A percentile compares a stretch with the other conserved stretches of the same genome.
Evolutionary conservation across 768 basidiomycete species (phyloP).

Genomic region (Tylopilus vinaceipallidus): DNA sequence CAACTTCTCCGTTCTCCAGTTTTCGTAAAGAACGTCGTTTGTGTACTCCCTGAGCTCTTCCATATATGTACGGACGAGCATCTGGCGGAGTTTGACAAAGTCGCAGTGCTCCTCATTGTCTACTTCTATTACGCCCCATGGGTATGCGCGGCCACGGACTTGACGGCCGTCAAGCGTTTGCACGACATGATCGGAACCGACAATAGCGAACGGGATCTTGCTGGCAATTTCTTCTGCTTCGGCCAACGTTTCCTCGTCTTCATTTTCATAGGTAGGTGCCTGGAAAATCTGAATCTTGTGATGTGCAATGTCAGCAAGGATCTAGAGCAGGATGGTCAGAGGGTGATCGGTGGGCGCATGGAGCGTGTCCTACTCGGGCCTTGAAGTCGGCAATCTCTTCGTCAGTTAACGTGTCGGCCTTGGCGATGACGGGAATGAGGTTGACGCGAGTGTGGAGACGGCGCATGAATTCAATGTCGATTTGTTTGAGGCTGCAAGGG

Average conservation of each 20-base stretch:
- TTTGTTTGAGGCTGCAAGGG: constrained; percentile 80
- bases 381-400: constrained; percentile 95
- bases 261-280: constrained; percentile 95
- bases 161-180: constrained; percentile 82
- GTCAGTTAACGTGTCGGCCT: constrained; percentile 96
- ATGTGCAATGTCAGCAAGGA: constrained; percentile 88
- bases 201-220: constrained; percentile 98
- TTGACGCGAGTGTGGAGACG: constrained; percentile 97
- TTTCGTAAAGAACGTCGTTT: constrained; percentile 94
- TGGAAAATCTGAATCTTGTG: constrained; percentile 99
- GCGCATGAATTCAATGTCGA: constrained; percentile 99
- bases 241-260: constrained; percentile 96
- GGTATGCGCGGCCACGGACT: constrained; percentile 94
- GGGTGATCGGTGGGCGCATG: not conserved
- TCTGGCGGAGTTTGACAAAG: constrained; percentile 98
- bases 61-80: constrained; percentile 99
- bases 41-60: constrained; percentile 98
- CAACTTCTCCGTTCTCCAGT: constrained; percentile 96
- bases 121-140: constrained; percentile 99
- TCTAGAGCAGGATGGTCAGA: constrained; percentile 43
- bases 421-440: constrained; percentile 97
- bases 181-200: constrained; percentile 87
- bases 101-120: constrained; percentile 99
- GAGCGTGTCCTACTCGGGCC: constrained; percentile 59
- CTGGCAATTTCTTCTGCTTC: constrained; percentile 97